phyloP scores from a whole-genome alignment of 2,329 filamentous ascomycete species.

The Ophiostoma perfectum region DNA sequence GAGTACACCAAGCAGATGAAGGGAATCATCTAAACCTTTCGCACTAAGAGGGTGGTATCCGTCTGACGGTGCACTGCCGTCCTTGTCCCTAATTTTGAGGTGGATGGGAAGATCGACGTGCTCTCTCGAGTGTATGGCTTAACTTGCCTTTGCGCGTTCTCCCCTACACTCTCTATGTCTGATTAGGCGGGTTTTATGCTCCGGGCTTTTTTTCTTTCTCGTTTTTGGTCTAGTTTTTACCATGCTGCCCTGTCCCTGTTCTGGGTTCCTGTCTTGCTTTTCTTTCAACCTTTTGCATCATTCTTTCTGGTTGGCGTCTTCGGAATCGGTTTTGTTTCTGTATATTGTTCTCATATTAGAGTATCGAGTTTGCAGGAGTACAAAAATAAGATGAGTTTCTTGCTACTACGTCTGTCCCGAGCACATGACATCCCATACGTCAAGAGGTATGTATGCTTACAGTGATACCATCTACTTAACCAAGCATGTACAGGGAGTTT shows the following conservation, averaged over 20 bases:
- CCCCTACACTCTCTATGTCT: neutral
- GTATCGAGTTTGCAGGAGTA: slow-evolving; percentile 21
- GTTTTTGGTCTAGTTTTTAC: neutral
- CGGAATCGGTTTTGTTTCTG: slow-evolving; percentile 14
- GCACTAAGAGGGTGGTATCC: neutral
- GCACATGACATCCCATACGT: too few species aligned
- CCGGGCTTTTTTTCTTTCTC: slow-evolving; percentile 5
- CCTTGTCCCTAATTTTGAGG: too few species aligned
- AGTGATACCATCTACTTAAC: too few species aligned
- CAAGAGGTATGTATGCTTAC: too few species aligned
- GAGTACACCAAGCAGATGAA: slow-evolving; percentile 53
- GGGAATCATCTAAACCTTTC: slow-evolving; percentile 28
- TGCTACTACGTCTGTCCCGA: neutral
- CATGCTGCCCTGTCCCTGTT: slow-evolving; percentile 11
- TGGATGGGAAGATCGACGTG: too few species aligned
- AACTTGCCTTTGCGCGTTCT: neutral
- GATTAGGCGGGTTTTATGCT: slow-evolving; percentile 19
- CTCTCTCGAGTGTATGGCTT: neutral
- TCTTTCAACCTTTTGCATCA: slow-evolving; percentile 1
- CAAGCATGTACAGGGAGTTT: too few species aligned
- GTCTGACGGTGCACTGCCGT: too few species aligned
- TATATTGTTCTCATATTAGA: slow-evolving; percentile 16
- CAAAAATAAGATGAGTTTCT: slow-evolving; percentile 14
- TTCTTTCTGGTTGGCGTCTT: slow-evolving; percentile 21
- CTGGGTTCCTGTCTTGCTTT: neutral